Evolutionary conservation across 78 protist genomes (phyloP).

Genomic region (Emiliania huxleyi): DNA sequence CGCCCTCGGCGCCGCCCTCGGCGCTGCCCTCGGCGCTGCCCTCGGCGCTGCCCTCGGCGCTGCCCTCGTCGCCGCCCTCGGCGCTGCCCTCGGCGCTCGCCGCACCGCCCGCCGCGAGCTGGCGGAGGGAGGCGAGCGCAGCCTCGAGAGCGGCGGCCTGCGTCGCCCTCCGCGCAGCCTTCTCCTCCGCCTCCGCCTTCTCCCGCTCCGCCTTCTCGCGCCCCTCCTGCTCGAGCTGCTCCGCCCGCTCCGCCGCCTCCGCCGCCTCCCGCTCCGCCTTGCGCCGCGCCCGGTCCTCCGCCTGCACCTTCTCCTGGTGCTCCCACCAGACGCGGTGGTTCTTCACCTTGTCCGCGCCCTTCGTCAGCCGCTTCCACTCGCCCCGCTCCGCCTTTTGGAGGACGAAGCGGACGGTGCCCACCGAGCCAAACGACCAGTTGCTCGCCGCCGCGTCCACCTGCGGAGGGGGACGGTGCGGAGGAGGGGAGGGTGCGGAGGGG

Average conservation of each 20-base stretch:
- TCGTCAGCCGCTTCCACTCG: neutral
- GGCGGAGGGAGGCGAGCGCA: too few species aligned
- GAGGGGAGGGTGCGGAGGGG: too few species aligned
- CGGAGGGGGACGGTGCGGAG: too few species aligned
- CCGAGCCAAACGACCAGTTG: neutral
- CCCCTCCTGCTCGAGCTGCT: neutral
- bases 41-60: too few species aligned
- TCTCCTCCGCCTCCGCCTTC: neutral
- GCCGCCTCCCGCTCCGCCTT: neutral
- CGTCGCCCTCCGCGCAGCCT: neutral
- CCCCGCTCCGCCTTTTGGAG: neutral
- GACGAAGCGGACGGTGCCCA: neutral
- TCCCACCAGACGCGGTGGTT: constrained; percentile 2
- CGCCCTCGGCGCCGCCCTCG: too few species aligned
- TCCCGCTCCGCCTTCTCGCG: neutral
- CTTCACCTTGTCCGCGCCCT: neutral
- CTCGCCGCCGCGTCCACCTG: neutral
- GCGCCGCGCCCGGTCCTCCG: neutral
- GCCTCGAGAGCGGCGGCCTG: too few species aligned
- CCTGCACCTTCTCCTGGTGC: neutral
- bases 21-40: too few species aligned
- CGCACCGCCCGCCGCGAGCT: too few species aligned
- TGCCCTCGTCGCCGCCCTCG: too few species aligned
- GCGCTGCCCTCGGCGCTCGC: too few species aligned
- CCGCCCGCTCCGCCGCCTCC: neutral